phyloP scores from a whole-genome alignment of 805 yeast genomes.

The Blastobotrys attinorum region DNA sequence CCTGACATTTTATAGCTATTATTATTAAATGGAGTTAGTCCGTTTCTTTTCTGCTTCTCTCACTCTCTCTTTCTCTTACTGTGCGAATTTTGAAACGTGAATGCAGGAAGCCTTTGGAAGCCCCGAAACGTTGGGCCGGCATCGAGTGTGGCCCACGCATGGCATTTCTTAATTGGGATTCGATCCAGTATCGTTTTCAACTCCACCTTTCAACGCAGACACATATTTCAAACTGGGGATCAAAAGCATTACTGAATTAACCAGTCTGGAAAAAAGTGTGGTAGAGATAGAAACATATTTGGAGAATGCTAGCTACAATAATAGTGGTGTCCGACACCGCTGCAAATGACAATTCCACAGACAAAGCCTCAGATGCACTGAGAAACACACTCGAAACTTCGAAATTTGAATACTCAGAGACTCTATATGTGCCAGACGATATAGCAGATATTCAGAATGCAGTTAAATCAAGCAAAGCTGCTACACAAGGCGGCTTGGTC shows the following conservation, averaged over 20 bases:
- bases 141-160: too few relatives aligned
- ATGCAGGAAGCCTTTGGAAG: too few relatives aligned
- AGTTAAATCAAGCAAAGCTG: slow-evolving; percentile 24
- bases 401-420: slow-evolving; percentile 8
- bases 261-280: too few relatives aligned
- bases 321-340: slow-evolving; percentile 2
- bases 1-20: slow-evolving; percentile 1
- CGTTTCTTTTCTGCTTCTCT: neutral
- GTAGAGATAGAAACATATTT: too few relatives aligned
- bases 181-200: too few relatives aligned
- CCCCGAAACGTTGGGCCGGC: too few relatives aligned
- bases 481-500: slow-evolving; percentile 23
- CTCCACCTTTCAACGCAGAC: too few relatives aligned
- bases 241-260: too few relatives aligned
- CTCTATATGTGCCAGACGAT: slow-evolving; percentile 33
- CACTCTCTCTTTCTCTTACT: neutral
- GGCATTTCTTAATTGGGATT: too few relatives aligned
- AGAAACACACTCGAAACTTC: neutral
- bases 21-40: neutral
- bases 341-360: neutral
- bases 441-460: slow-evolving; percentile 25
- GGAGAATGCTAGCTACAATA: too few relatives aligned
- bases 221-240: too few relatives aligned
- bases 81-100: too few relatives aligned
- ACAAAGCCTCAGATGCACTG: neutral